A percentile compares a stretch with the other conserved stretches of the same genome.
Evolutionary conservation across 2,329 filamentous ascomycete genomes (phyloP).

Genomic region (Botrytis fragariae): DNA sequence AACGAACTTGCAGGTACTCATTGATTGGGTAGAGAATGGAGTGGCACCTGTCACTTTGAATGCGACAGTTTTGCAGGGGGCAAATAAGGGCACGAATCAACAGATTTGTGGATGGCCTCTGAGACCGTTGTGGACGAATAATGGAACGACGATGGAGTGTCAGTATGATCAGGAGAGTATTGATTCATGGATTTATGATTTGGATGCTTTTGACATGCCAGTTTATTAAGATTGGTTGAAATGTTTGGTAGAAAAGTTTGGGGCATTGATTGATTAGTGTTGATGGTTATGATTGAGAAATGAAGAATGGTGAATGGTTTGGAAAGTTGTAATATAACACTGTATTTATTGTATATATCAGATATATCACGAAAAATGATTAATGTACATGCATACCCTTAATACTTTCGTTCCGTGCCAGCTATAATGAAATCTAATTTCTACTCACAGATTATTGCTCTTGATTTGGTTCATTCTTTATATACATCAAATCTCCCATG

Average conservation of each 20-base stretch:
- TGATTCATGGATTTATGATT: conserved; percentile 37
- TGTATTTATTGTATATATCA: not conserved
- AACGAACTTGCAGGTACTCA: conserved; percentile 68
- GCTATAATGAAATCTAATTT: fast-evolving
- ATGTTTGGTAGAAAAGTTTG: not conserved
- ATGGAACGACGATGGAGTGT: conserved; percentile 34
- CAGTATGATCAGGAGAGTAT: conserved; percentile 33
- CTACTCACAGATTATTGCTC: too few species aligned
- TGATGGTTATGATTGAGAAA: not conserved
- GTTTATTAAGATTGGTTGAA: conserved; percentile 20
- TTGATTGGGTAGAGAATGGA: conserved; percentile 65
- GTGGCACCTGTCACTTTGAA: conserved; percentile 41
- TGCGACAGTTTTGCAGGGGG: conserved; percentile 39
- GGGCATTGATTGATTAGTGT: not conserved
- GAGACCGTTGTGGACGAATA: conserved; percentile 36
- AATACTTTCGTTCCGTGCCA: not conserved
- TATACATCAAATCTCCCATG: not conserved
- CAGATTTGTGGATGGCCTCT: conserved; percentile 44
- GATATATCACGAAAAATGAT: not conserved
- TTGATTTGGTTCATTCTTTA: not conserved
- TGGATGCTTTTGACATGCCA: conserved; percentile 27
- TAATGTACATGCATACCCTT: not conserved
- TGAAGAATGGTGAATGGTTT: not conserved
- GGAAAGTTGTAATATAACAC: not conserved
- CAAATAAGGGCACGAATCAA: conserved; percentile 39